Percentiles rank a stretch among this genome's conserved stretches.
Conservation (phyloP, 257 asterid species). For the Eucommia ulmoides region DNA sequence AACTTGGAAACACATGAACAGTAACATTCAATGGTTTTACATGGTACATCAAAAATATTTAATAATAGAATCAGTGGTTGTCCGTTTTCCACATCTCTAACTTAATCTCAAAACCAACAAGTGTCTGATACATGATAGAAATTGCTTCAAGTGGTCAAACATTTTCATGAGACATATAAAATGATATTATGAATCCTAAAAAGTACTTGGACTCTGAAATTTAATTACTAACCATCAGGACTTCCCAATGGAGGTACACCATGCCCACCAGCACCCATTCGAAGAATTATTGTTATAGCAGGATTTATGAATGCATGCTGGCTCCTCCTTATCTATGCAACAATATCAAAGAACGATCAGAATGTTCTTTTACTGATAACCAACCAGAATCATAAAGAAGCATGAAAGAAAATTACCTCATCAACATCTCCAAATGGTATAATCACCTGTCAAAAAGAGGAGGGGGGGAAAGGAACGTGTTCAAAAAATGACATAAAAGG, state of each 20-base stretch:
- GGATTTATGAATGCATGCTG: constrained; percentile 93
- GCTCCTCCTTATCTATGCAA: constrained; percentile 65
- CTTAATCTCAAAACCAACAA: no score
- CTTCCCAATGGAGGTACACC: constrained; percentile 84
- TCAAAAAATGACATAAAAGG: no score
- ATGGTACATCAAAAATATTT: no score
- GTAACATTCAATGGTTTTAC: no score
- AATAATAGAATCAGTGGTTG: no score
- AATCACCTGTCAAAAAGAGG: constrained; percentile 58
- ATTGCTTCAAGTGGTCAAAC: no score
- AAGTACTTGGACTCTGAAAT: no score
- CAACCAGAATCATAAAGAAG: constrained; percentile 11
- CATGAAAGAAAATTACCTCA: constrained; percentile 51
- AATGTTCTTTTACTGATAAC: constrained; percentile 5
- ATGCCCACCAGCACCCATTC: constrained; percentile 81
- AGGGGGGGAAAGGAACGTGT: no score
- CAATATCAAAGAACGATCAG: constrained; percentile 1
- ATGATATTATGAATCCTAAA: no score
- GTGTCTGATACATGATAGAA: no score
- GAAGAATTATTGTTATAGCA: constrained; percentile 68
- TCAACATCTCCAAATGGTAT: constrained; percentile 83
- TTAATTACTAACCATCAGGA: constrained; percentile 61
- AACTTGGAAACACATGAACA: no score
- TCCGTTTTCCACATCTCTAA: background rate
- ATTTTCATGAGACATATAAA: no score